Evolutionary conservation across 257 asterid species (phyloP).

Genomic region (Echites panduratus): DNA sequence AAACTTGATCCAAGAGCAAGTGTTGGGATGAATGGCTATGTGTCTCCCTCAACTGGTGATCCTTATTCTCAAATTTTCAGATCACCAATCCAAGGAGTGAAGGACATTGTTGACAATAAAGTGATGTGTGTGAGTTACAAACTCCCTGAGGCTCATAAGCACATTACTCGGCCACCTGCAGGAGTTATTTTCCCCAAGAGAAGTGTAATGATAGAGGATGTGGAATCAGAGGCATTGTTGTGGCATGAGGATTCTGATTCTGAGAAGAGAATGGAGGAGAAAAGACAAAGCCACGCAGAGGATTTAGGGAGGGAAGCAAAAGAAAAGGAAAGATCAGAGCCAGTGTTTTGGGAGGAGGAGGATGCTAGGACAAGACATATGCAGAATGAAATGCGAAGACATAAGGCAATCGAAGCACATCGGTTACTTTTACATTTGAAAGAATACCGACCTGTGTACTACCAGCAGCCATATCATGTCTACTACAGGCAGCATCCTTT

Average conservation of each 20-base stretch:
- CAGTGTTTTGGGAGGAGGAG: no score
- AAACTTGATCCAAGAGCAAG: constrained; percentile 78
- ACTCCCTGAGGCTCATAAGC: constrained; percentile 76
- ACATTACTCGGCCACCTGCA: constrained; percentile 74
- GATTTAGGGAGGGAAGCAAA: no score
- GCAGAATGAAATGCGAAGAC: no score
- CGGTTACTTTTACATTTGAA: no score
- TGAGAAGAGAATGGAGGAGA: not conserved
- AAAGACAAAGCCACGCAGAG: not conserved
- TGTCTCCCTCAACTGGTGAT: constrained; percentile 73
- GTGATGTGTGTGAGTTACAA: constrained; percentile 80
- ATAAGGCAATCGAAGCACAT: no score
- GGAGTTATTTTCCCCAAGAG: constrained; percentile 73
- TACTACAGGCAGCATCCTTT: no score
- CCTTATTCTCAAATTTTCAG: constrained; percentile 87
- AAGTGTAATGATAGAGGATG: constrained; percentile 14
- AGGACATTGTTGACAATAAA: constrained; percentile 83
- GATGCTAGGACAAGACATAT: no score
- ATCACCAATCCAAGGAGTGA: constrained; percentile 79
- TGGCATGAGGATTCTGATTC: constrained; percentile 3
- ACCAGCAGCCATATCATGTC: no score
- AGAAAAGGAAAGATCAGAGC: no score
- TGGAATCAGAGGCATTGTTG: not conserved
- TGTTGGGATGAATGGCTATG: constrained; percentile 92
- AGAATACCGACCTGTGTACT: no score